These are phyloP conservation scores for Iris macrosiphon DNA, from an alignment of 106 monocot genomes.

Conservation along the genomic window DNA sequence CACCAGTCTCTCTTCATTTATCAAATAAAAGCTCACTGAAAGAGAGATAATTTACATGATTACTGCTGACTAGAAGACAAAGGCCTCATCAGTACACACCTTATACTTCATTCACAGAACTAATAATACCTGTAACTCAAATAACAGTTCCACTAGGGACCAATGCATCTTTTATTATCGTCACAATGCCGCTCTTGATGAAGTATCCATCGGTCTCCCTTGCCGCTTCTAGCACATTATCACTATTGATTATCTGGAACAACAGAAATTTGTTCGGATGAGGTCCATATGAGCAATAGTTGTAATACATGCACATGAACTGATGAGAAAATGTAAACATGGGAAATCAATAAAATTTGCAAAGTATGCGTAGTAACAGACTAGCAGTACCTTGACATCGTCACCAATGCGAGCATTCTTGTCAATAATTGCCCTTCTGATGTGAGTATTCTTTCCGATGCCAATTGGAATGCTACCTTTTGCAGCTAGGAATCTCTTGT, in stretches of 20 bases:
- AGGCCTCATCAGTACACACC: no score
- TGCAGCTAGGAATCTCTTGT: constrained; percentile 59
- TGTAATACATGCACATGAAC: neutral
- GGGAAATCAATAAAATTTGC: no score
- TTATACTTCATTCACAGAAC: no score
- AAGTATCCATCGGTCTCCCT: constrained; percentile 96
- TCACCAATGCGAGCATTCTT: constrained; percentile 98
- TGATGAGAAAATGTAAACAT: neutral
- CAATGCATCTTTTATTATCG: constrained; percentile 86
- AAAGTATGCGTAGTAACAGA: neutral
- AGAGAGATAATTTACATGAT: no score
- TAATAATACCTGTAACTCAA: constrained; percentile 16
- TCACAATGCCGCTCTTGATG: constrained; percentile 95
- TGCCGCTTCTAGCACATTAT: constrained; percentile 83
- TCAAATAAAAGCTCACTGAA: no score
- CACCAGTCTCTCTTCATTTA: no score
- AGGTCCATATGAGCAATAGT: neutral
- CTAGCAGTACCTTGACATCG: constrained; percentile 63
- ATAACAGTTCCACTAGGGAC: constrained; percentile 77
- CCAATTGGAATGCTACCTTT: constrained; percentile 86
- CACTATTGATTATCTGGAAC: constrained; percentile 71
- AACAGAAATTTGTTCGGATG: neutral
- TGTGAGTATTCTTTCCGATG: constrained; percentile 82
- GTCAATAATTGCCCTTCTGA: constrained; percentile 90
- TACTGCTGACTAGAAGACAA: no score